phyloP scores from a whole-genome alignment of 2,329 filamentous ascomycete species.

The Trichoderma brevicompactum region DNA sequence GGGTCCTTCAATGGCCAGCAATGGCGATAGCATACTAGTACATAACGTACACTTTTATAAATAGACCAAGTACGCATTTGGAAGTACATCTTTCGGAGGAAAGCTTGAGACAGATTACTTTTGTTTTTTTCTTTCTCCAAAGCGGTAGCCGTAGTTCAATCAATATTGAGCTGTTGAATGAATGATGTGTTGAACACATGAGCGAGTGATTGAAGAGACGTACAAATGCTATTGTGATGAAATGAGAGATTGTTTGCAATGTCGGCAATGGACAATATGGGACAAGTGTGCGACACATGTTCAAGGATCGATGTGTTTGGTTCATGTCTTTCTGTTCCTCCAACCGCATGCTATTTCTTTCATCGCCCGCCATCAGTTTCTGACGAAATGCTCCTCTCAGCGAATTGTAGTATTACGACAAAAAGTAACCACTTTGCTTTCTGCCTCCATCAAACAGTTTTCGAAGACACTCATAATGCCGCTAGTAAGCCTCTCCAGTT shows the following conservation, averaged over 20 bases:
- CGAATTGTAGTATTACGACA: background rate
- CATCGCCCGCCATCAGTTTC: background rate
- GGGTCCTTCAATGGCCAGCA: background rate
- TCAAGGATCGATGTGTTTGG: background rate
- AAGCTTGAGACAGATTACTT: background rate
- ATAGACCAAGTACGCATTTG: slow-evolving; percentile 9
- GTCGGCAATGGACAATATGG: background rate
- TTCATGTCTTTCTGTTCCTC: background rate
- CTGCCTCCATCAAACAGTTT: background rate
- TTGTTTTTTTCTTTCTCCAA: background rate
- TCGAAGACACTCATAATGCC: background rate
- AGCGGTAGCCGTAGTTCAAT: slow-evolving; percentile 1
- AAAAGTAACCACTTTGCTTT: background rate
- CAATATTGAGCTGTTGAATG: background rate
- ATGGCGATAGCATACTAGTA: background rate
- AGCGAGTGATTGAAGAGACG: background rate
- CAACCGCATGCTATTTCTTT: background rate
- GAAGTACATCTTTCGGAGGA: background rate
- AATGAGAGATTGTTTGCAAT: background rate
- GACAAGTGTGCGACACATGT: background rate
- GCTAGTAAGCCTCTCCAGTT: background rate
- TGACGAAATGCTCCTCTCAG: background rate
- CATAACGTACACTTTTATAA: slow-evolving; percentile 1
- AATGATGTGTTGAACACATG: background rate
- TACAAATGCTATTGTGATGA: background rate